Evolutionary conservation across 345 rosid species (phyloP).

Genomic region (Syzygium aromaticum): DNA sequence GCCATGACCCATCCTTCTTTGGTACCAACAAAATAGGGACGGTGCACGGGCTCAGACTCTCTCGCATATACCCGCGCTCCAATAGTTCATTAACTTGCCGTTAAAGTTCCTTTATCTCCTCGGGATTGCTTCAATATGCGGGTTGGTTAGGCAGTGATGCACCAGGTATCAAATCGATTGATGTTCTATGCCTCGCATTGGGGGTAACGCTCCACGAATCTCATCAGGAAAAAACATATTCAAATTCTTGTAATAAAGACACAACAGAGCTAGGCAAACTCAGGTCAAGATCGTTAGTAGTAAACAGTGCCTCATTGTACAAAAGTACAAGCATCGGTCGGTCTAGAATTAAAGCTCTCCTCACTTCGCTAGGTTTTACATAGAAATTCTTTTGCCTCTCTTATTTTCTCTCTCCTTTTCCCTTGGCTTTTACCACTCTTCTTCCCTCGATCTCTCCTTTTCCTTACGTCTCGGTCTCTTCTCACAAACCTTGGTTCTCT

Average conservation of each 20-base stretch:
- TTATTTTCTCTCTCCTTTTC: too few species aligned
- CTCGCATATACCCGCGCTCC: background rate
- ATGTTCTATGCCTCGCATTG: background rate
- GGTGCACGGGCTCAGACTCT: background rate
- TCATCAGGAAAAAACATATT: background rate
- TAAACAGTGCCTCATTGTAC: too few species aligned
- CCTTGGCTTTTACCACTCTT: accelerated
- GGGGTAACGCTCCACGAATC: too few species aligned
- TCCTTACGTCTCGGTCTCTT: background rate
- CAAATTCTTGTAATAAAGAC: too few species aligned
- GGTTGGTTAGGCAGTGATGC: background rate
- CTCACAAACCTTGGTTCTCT: background rate
- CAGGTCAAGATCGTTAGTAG: background rate
- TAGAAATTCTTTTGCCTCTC: too few species aligned
- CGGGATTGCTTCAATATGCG: background rate
- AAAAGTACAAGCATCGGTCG: too few species aligned
- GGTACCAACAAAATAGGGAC: background rate
- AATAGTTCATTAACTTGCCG: background rate
- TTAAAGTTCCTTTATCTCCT: background rate
- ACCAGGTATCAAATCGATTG: background rate
- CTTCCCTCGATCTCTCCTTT: background rate
- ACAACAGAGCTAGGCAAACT: too few species aligned
- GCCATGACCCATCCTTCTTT: background rate
- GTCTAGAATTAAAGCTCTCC: background rate
- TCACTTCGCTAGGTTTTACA: background rate